These are phyloP conservation scores for Coniferiporia sulphurascens DNA, from an alignment of 1,284 basidiomycete species.

Conservation along the genomic window DNA sequence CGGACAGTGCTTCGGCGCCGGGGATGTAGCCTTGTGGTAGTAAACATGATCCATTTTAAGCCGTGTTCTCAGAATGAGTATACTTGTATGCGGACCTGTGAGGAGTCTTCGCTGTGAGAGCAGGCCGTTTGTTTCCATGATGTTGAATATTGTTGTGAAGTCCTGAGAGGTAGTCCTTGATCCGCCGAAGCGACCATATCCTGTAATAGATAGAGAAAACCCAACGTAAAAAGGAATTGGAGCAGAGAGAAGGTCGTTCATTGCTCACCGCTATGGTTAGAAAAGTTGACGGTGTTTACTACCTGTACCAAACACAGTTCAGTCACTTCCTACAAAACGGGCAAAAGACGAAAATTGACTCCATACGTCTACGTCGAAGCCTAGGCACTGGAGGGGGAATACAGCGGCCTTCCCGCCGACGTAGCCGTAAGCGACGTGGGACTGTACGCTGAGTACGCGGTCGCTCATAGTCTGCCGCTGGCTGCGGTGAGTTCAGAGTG, in stretches of 20 bases:
- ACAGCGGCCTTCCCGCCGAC: conserved; percentile 95
- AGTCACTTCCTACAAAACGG: not conserved
- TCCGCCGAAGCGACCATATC: conserved; percentile 74
- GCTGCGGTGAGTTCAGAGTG: no score
- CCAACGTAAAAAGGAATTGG: not conserved
- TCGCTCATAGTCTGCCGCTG: conserved; percentile 21
- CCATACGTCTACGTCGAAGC: conserved; percentile 93
- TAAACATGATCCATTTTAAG: not conserved
- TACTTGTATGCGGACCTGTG: conserved; percentile 46
- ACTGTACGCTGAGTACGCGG: conserved; percentile 81
- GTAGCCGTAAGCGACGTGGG: conserved; percentile 92
- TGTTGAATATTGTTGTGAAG: conserved; percentile 60
- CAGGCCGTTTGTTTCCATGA: conserved; percentile 65
- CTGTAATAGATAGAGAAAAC: conserved; percentile 34
- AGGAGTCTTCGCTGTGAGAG: conserved; percentile 61
- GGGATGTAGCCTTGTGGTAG: conserved; percentile 88
- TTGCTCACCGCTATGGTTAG: conserved; percentile 83
- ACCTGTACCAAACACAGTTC: conserved; percentile 44
- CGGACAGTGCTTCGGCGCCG: conserved; percentile 71
- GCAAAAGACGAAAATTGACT: not conserved
- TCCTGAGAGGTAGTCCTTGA: conserved; percentile 69
- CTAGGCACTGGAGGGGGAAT: conserved; percentile 92
- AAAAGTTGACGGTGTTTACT: conserved; percentile 93
- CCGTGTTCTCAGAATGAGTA: not conserved
- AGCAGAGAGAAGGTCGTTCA: not conserved